A percentile compares a stretch with the other conserved stretches of the same genome.
Evolutionary conservation across 257 asterid genomes (phyloP).

Genomic region (Oldenlandia corymbosa): DNA sequence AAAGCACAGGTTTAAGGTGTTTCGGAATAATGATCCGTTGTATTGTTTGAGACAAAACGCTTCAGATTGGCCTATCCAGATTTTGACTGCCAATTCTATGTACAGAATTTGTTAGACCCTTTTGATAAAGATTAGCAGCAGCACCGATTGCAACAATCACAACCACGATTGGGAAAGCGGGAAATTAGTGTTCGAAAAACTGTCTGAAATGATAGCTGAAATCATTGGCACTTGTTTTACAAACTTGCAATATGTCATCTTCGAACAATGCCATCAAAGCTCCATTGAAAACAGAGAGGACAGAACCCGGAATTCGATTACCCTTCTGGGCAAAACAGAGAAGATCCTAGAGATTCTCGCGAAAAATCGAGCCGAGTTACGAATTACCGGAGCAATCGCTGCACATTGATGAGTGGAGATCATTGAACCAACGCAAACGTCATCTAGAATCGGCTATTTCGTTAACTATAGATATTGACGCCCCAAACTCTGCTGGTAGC

Average conservation of each 20-base stretch:
- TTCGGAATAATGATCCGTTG: constrained; percentile 21
- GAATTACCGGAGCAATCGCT: constrained; percentile 30
- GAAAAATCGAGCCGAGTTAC: constrained; percentile 33
- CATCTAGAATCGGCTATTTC: constrained; percentile 6
- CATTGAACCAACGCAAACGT: constrained; percentile 28
- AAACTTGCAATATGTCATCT: constrained; percentile 50
- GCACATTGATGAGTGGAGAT: constrained; percentile 54
- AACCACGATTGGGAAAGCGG: constrained; percentile 26
- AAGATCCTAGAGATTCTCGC: constrained; percentile 56
- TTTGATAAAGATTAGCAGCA: constrained; percentile 27
- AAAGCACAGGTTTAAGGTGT: constrained; percentile 37
- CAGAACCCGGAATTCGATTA: constrained; percentile 37
- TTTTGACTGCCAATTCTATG: constrained; percentile 69
- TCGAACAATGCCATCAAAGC: constrained; percentile 48
- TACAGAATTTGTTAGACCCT: constrained; percentile 63
- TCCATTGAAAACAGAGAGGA: constrained; percentile 48
- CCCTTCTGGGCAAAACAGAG: constrained; percentile 55
- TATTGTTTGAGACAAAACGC: constrained; percentile 35
- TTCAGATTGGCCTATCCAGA: constrained; percentile 53
- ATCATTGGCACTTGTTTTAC: constrained; percentile 64
- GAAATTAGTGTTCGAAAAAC: constrained; percentile 30
- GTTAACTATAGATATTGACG: no score
- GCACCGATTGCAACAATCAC: no score
- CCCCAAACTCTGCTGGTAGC: no score
- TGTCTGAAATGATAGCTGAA: constrained; percentile 42